Evolutionary conservation across 2,329 filamentous ascomycete species (phyloP), one percentile per base, ranked within the genome.

Genomic region (Cytospora leucostoma): DNA sequence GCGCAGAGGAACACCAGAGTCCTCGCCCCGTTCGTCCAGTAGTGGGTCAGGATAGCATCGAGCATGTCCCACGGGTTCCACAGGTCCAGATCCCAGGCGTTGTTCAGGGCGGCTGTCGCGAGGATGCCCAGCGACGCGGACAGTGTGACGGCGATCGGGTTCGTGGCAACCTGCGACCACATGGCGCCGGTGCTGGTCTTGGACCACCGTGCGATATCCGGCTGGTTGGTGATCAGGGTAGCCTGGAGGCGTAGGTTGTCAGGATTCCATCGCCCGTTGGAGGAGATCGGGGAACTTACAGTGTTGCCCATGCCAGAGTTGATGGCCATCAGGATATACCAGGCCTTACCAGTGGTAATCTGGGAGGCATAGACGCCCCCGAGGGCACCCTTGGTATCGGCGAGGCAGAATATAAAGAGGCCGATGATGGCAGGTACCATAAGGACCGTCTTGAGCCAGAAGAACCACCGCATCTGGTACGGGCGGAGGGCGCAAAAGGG

Each of bases 41-140:
- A 65, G 51, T 66, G 67, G 62, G 70, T 68, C 1, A 69, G 67
- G 27, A 70, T 68, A 51, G 68, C 70, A 11, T 60, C 58, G 15
- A 68, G 58, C 7, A 71, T 59, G 27, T 68, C 67, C 68, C 68
- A 70, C 1, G 68, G 68, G 59, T 71, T 71, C 70, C 70, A 71
- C 32, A 67, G 59, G 7, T 63, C 69, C 61, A 74, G 67, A 19
- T 73, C 75, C 74, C 77, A 80, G 11, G 68, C 67, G 59, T 78
- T 76, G 68, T 80, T 78, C 62, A 80, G 77, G 7, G 77, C 75
- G 1, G 76, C 73, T 0, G 78, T 80, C 0, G 75, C 72, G 17
- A 79, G 69, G 63, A 81, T 80, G n/a, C 79, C 79, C 5, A 80
- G 70, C 56, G 71, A 71, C 11, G 77, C 76, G 3, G 75, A 75